phyloP scores from a whole-genome alignment of 2,329 filamentous ascomycete genomes.

The Verticillium nonalfalfae region DNA sequence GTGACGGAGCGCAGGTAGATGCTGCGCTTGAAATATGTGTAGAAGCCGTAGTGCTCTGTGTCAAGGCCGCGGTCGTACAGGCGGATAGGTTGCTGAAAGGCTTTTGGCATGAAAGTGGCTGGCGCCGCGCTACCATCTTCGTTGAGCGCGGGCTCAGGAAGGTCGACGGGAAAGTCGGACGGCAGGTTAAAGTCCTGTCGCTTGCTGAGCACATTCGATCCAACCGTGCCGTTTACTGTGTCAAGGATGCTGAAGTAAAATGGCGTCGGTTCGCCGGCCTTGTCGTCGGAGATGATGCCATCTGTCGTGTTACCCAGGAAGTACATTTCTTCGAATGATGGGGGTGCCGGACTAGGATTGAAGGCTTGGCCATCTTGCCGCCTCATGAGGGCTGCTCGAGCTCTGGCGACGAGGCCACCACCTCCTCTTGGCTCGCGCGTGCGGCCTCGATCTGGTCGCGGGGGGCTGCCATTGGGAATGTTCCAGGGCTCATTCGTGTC shows the following conservation, averaged over 20 bases:
- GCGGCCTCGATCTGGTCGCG: constrained; percentile 15
- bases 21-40: constrained; percentile 82
- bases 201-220: constrained; percentile 18
- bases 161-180: constrained; percentile 15
- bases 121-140: constrained; percentile 66
- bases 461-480: constrained; percentile 28
- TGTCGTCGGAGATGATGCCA: constrained; percentile 55
- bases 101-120: constrained; percentile 65
- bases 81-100: constrained; percentile 70
- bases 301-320: constrained; percentile 89
- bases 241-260: constrained; percentile 75
- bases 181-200: constrained; percentile 17
- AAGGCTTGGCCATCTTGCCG: constrained; percentile 26
- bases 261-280: constrained; percentile 79
- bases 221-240: constrained; percentile 28
- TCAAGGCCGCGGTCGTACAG: constrained; percentile 76
- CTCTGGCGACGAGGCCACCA: constrained; percentile 8
- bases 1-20: constrained; percentile 67
- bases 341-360: constrained; percentile 48
- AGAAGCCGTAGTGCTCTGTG: constrained; percentile 90
- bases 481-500: constrained; percentile 46
- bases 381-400: constrained; percentile 7
- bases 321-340: constrained; percentile 61
- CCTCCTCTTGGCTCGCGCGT: constrained; percentile 12
- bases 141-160: constrained; percentile 58